A percentile compares a stretch with the other conserved stretches of the same genome.
Evolutionary conservation across 768 basidiomycete species (phyloP).

Genomic region (Neoboletus magnificus): DNA sequence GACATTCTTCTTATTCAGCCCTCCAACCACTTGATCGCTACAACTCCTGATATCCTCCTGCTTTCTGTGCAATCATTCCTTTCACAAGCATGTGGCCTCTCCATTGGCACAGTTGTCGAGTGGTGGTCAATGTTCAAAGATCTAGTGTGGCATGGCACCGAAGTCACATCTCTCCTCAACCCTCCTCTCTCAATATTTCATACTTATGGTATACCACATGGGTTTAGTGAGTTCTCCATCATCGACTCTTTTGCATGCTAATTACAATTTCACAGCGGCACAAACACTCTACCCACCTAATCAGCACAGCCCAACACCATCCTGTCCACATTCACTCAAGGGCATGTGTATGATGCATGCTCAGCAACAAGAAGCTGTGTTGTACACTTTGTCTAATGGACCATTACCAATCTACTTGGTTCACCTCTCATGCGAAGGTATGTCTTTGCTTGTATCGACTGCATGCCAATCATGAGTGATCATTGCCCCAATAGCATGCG

Average conservation of each 20-base stretch:
- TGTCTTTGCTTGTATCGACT: too few relatives aligned
- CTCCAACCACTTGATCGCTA: neutral
- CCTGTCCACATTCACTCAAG: neutral
- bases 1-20: slow-evolving; percentile 3
- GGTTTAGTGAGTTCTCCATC: too few relatives aligned
- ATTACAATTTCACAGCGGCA: too few relatives aligned
- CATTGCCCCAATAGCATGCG: neutral
- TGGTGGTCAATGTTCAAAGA: neutral
- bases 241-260: too few relatives aligned
- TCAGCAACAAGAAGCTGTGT: neutral
- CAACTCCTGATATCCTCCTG: neutral
- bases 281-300: neutral
- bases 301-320: neutral
- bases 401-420: neutral
- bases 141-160: neutral
- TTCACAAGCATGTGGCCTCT: neutral
- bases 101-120: neutral
- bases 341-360: slow-evolving; percentile 5
- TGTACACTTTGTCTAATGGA: neutral
- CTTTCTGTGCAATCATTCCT: neutral
- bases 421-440: slow-evolving; percentile 1
- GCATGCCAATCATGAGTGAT: too few relatives aligned
- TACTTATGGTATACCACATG: neutral
- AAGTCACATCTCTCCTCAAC: neutral
- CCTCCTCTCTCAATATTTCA: neutral